Evolutionary conservation across 2,329 filamentous ascomycete species (phyloP).

Genomic region (Hypocrella siamensis): DNA sequence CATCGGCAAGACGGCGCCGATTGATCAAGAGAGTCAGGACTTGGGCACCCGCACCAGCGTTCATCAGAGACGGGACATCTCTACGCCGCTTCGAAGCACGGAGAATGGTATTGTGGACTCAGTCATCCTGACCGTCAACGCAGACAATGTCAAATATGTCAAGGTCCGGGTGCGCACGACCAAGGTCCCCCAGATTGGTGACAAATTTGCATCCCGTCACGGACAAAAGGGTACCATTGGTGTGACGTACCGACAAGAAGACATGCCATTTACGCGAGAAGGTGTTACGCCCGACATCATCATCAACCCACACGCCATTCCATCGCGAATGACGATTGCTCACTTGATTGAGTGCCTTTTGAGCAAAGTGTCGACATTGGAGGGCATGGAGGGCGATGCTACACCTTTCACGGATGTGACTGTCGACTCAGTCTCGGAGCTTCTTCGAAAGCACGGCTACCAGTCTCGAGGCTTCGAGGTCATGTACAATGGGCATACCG

Average conservation of each 20-base stretch:
- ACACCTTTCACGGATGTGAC: slow-evolving; percentile 97
- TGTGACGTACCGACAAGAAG: slow-evolving; percentile 93
- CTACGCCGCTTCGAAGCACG: slow-evolving; percentile 83
- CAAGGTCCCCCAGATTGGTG: slow-evolving; percentile 95
- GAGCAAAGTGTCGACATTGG: slow-evolving; percentile 85
- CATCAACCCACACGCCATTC: slow-evolving; percentile 98
- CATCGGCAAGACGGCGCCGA: slow-evolving; percentile 94
- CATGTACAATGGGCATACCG: slow-evolving; percentile 98
- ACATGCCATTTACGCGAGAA: slow-evolving; percentile 94
- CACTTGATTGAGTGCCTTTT: slow-evolving; percentile 98
- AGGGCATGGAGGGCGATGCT: slow-evolving; percentile 90
- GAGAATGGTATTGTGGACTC: slow-evolving; percentile 95
- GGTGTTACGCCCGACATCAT: slow-evolving; percentile 90
- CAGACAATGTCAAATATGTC: slow-evolving; percentile 86
- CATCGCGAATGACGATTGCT: slow-evolving; percentile 99
- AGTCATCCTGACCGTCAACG: slow-evolving; percentile 86
- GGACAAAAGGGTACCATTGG: slow-evolving; percentile 98
- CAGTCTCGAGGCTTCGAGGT: slow-evolving; percentile 95
- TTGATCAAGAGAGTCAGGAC: slow-evolving; percentile 84
- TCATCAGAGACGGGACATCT: slow-evolving; percentile 89
- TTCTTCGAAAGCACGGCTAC: slow-evolving; percentile 81
- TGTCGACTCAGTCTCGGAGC: slow-evolving; percentile 77
- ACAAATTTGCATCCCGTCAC: slow-evolving; percentile 98
- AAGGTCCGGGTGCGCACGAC: slow-evolving; percentile 96
- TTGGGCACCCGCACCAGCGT: slow-evolving; percentile 79